phyloP scores from a whole-genome alignment of 257 asterid species.

The Petunia secreta region DNA sequence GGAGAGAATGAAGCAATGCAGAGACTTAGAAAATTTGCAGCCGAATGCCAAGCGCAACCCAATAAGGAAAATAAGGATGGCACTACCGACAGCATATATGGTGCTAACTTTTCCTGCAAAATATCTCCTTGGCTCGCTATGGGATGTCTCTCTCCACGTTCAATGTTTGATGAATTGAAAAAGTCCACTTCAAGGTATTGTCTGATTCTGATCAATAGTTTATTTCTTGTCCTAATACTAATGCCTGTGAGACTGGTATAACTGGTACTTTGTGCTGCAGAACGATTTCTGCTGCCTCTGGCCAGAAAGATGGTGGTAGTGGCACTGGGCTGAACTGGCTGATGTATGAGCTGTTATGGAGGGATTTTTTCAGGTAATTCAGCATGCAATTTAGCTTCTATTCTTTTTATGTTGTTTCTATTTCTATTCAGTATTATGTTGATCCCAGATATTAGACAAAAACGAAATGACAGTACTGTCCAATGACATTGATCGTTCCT shows the following conservation, averaged over 20 bases:
- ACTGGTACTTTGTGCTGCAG: slow-evolving; percentile 44
- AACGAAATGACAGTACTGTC: too few relatives aligned
- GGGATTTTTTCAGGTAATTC: slow-evolving; percentile 94
- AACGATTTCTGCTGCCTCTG: slow-evolving; percentile 57
- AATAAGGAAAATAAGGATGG: slow-evolving; percentile 58
- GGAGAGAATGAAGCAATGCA: slow-evolving; percentile 95
- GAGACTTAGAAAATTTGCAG: slow-evolving; percentile 75
- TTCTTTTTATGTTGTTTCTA: background rate
- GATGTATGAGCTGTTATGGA: slow-evolving; percentile 95
- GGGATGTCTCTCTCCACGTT: slow-evolving; percentile 99
- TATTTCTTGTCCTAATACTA: slow-evolving; percentile 13
- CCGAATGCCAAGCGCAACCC: slow-evolving; percentile 74
- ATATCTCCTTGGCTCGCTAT: slow-evolving; percentile 98
- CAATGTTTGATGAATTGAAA: slow-evolving; percentile 91
- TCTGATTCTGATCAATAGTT: background rate
- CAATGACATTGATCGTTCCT: too few relatives aligned
- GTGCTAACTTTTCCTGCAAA: slow-evolving; percentile 95
- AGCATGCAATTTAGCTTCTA: background rate
- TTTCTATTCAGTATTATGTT: background rate
- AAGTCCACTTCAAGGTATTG: slow-evolving; percentile 74
- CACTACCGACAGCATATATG: slow-evolving; percentile 70
- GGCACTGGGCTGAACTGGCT: slow-evolving; percentile 88
- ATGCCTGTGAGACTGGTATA: background rate
- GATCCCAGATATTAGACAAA: background rate
- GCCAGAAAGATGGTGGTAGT: slow-evolving; percentile 54